Evolutionary conservation across 2,329 filamentous ascomycete genomes (phyloP), one percentile per base, ranked within the genome.

Genomic region (Epichloe typhina): DNA sequence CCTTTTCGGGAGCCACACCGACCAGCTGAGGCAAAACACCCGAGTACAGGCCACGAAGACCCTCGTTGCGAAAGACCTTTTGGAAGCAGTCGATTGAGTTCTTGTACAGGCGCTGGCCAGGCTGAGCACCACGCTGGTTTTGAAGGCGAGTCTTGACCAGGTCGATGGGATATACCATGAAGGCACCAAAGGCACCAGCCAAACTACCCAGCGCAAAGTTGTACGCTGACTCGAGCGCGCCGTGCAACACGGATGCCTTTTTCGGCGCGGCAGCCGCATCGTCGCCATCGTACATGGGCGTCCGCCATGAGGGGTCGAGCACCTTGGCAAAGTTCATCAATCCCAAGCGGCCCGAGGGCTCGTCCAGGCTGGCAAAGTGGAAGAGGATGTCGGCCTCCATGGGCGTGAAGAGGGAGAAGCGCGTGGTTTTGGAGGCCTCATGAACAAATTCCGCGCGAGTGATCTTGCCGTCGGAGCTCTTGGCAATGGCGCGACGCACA

Each of bases 111-210:
- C 86, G 76, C 67, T 95, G 84, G 52, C 93, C 93, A 1, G 90
- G 88, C 47, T 84, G 80, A 4, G 80, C 80, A 48, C 81, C 82
- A 58, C 93, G 82, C 74, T 98, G 93, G 72, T 98, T 98, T 70
- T 98, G 93, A 83, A 98, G 86, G 54, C 93, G 83, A 1, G 93
- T 98, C 79, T 98, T 98, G 67, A 98, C 93, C 54, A 98, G 73
- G 72, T 98, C 93, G 64, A 98, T 97, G 23, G 93, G 93, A 67
- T 98, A 98, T 50, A 98, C 93, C 88, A 98, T 96, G 67, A 98
- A 97, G 12, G 93, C 93, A 66, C 93, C 93, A 64, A 98, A 98
- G 9, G 93, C 93, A 69, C 93, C 93, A 7, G 93, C 93, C 58
- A 95, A 59, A 65, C 86, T 89, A 53, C 93, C 93, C 6, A 98